phyloP scores from a whole-genome alignment of 371 early-diverging fungal species.

The Rhizopus stolonifer region DNA sequence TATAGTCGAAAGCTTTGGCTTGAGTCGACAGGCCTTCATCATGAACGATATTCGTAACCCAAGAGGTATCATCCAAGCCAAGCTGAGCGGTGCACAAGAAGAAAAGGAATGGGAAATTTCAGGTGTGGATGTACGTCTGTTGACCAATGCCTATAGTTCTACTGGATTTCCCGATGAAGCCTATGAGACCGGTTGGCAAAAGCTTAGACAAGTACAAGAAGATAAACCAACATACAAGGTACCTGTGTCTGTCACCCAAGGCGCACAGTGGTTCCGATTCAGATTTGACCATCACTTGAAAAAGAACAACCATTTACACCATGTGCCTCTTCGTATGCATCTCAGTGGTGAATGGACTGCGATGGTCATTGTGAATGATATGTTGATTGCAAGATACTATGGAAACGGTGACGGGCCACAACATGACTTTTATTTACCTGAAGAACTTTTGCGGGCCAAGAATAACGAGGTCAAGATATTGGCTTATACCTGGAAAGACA shows the following conservation, averaged over 20 bases:
- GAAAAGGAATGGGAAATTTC: slow-evolving; percentile 63
- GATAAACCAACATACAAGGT: slow-evolving; percentile 12
- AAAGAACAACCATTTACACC: slow-evolving; percentile 14
- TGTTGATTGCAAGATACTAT: slow-evolving; percentile 68
- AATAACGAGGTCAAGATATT: slow-evolving; percentile 39
- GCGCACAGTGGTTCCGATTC: slow-evolving; percentile 41
- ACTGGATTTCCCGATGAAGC: slow-evolving; percentile 80
- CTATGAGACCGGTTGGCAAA: slow-evolving; percentile 20
- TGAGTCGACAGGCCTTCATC: slow-evolving; percentile 71
- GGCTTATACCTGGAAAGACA: slow-evolving; percentile 45
- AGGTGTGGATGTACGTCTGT: slow-evolving; percentile 72
- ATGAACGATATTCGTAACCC: slow-evolving; percentile 79
- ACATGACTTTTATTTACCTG: slow-evolving; percentile 72
- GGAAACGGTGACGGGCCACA: slow-evolving; percentile 77
- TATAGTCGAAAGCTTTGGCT: slow-evolving; percentile 78
- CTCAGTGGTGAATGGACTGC: slow-evolving; percentile 67
- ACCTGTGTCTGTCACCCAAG: slow-evolving; percentile 22
- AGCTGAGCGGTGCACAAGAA: slow-evolving; percentile 38
- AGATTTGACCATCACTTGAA: slow-evolving; percentile 35
- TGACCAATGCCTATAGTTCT: slow-evolving; percentile 56
- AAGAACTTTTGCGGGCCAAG: slow-evolving; percentile 45
- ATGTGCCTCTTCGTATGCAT: slow-evolving; percentile 64
- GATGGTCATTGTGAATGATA: slow-evolving; percentile 62
- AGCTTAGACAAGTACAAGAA: slow-evolving; percentile 13
- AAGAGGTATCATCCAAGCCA: slow-evolving; percentile 70